phyloP scores from a whole-genome alignment of 805 yeast genomes.

The Candida jianshihensis region DNA sequence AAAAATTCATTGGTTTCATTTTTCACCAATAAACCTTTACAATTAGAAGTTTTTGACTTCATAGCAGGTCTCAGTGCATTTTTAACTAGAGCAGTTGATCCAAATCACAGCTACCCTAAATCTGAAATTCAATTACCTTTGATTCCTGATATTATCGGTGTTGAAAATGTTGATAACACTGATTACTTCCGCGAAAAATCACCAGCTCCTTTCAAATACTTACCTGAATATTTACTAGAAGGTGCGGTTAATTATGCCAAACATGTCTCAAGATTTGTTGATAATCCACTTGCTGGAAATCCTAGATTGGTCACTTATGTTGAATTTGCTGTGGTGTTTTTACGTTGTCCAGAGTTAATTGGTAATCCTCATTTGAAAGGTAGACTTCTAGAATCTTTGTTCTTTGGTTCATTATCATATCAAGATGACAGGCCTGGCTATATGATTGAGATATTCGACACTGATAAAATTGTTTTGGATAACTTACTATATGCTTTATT shows the following conservation, averaged over 20 bases:
- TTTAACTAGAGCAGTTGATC: constrained; percentile 66
- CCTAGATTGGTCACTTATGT: constrained; percentile 51
- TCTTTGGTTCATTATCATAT: constrained; percentile 59
- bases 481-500: constrained; percentile 76
- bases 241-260: constrained; percentile 70
- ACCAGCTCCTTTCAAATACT: constrained; percentile 72
- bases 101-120: constrained; percentile 56
- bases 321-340: constrained; percentile 64
- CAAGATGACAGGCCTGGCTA: constrained; percentile 62
- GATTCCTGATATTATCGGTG: constrained; percentile 51
- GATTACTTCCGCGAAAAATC: constrained; percentile 59
- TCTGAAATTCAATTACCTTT: constrained; percentile 45
- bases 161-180: constrained; percentile 68
- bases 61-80: constrained; percentile 70
- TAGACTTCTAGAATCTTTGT: constrained; percentile 71
- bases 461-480: constrained; percentile 52
- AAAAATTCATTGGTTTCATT: constrained; percentile 58
- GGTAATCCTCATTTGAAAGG: constrained; percentile 94
- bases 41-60: constrained; percentile 67
- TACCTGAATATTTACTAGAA: constrained; percentile 82
- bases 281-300: constrained; percentile 50
- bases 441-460: constrained; percentile 57
- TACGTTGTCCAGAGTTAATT: constrained; percentile 78
- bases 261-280: constrained; percentile 47
- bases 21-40: constrained; percentile 48